Conservation (phyloP, 2,329 filamentous ascomycete species). For the Aspergillus sp. region DNA sequence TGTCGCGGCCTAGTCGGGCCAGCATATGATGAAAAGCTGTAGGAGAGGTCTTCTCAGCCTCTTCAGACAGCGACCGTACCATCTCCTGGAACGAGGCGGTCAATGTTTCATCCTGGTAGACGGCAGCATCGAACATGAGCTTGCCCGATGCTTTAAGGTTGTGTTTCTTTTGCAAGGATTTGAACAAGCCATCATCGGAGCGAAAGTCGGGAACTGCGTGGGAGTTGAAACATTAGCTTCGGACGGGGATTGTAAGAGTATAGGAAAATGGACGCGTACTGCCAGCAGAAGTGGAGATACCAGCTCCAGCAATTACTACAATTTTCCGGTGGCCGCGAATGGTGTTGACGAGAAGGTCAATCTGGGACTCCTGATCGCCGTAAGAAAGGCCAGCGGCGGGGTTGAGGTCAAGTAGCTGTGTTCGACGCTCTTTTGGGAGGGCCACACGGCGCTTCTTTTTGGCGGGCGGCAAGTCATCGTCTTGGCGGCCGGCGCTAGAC, state of each 20-base stretch:
- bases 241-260: conserved; percentile 4
- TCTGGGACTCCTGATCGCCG: conserved; percentile 57
- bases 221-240: conserved; percentile 11
- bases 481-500: conserved; percentile 46
- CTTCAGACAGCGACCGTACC: conserved; percentile 82
- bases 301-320: conserved; percentile 91
- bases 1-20: conserved; percentile 83
- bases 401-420: conserved; percentile 74
- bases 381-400: conserved; percentile 30
- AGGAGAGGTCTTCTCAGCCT: conserved; percentile 74
- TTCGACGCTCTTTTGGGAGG: conserved; percentile 68
- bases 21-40: conserved; percentile 92
- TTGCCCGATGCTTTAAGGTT: conserved; percentile 93
- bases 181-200: conserved; percentile 86
- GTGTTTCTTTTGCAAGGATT: conserved; percentile 78
- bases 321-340: conserved; percentile 92
- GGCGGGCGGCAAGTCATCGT: conserved; percentile 66
- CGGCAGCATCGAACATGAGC: conserved; percentile 93
- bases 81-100: conserved; percentile 94
- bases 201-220: conserved; percentile 85
- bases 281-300: conserved; percentile 94
- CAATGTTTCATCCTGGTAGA: conserved; percentile 87
- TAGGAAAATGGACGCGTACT: conserved; percentile 56
- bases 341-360: conserved; percentile 70
- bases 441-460: conserved; percentile 72